Conservation (phyloP, 495 filamentous ascomycete species). For the Penicillium lividum region DNA sequence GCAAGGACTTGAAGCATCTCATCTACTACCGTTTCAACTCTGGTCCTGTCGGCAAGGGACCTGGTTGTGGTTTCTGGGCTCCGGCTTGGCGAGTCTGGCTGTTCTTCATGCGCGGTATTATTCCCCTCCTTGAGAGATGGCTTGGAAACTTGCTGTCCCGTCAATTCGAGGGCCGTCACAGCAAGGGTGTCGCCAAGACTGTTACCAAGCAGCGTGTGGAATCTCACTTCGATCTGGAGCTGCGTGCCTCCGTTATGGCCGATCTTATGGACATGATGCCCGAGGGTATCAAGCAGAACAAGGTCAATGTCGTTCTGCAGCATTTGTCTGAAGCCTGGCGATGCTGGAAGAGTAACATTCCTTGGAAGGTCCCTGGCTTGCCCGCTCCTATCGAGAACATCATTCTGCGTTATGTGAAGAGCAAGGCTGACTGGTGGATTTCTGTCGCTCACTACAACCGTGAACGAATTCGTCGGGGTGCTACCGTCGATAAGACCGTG, state of each 20-base stretch:
- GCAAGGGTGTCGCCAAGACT: constrained; percentile 98
- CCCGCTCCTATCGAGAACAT: constrained; percentile 98
- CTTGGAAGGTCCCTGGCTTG: constrained; percentile 97
- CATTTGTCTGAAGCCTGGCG: constrained; percentile 98
- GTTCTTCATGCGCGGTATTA: constrained; percentile 99
- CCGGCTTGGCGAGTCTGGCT: constrained; percentile 99
- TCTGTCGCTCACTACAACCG: constrained; percentile 98
- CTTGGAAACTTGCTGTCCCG: constrained; percentile 94
- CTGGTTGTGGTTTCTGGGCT: constrained; percentile 99
- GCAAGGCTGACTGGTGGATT: constrained; percentile 99
- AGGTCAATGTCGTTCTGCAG: constrained; percentile 97
- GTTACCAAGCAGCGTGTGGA: constrained; percentile 99
- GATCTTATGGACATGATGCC: constrained; percentile 99
- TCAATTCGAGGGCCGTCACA: constrained; percentile 98
- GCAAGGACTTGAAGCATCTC: constrained; percentile 98
- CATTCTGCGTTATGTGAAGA: constrained; percentile 96
- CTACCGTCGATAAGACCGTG: constrained; percentile 98
- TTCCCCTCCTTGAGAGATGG: constrained; percentile 96
- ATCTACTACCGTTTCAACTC: constrained; percentile 99
- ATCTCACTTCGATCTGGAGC: constrained; percentile 97
- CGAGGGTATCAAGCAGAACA: constrained; percentile 98
- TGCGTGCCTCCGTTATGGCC: constrained; percentile 97
- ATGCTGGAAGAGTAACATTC: constrained; percentile 99
- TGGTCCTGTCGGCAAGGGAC: constrained; percentile 95
- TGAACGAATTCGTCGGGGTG: constrained; percentile 91